Base-by-base conservation (phyloP, 2,329 filamentous ascomycete genomes). In the Cladosporium sphaerospermum region DNA sequence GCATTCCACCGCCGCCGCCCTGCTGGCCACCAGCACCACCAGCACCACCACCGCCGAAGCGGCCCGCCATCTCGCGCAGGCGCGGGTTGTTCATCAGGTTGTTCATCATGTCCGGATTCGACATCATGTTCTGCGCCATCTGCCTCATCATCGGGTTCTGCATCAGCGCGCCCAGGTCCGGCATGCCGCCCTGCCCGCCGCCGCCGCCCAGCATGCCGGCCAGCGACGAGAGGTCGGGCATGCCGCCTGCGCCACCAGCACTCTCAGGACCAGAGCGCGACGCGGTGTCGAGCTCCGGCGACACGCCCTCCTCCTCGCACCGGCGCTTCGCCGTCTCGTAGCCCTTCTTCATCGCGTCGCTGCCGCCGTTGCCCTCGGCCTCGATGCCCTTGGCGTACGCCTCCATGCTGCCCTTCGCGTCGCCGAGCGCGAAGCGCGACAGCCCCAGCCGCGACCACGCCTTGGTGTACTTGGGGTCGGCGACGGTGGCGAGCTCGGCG, bases 51-150 rank as follows among this genome's bases (percentile, higher is more conserved):
- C 77, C 75, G 56, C 81, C 82, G 67, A 95, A 90, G 62, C 81
- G 82, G 66, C 86, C 84, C 43, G 89, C 90, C 89, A 96, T 92
- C 67, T 95, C 83, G 53, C 88, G 81, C 57, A 97, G 75, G 57
- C 85, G 82, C 3, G 93, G 93, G 36, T 39, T 39, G 77, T 99
- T 97, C 91, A 99, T 96, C 54, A 99, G 73, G 70, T 90, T 93
- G 68, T 78, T 81, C 83, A 97, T 86, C 77, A 91, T 83, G 9
- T 95, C 88, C 0, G 93, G 93, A 75, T 99, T 96, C 74, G 84
- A 89, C 93, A 97, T 97, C 52, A 99, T 73, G 72, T 89, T 96
- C 77, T 96, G 89, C 4, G 93, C 93, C 90, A 97, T 96, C 74
- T 81, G 88, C 47, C 90, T 83, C 75, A 99, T 95, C 93, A 97